Evolutionary conservation across 495 filamentous ascomycete genomes (phyloP), one percentile per base, ranked within the genome.

Genomic region (Cercophora scortea): DNA sequence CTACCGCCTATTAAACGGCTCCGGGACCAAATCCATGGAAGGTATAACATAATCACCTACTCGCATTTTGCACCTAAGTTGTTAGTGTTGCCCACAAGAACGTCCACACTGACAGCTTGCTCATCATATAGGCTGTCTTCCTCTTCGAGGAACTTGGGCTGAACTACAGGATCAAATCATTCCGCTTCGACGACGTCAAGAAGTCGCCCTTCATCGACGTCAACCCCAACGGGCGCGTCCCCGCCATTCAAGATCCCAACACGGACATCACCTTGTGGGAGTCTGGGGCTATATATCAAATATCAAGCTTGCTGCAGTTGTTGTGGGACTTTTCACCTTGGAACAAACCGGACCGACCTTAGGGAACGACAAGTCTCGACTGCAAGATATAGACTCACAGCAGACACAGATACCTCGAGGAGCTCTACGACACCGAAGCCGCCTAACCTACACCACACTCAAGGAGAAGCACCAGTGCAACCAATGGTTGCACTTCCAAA

Each of bases 161-260:
- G n/a, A 70, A 74, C 7, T 84, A 81, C 59, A 64, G 73, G 33
- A 60, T 60, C 40, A 69, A 70, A 16, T 51, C 78, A 41, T 78
- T 91, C 56, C 72, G 81, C 42, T 71, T 79, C 45, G 44, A 61
- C 9, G 72, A 79, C 6, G 59, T 83, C 49, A 89, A 89, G 66
- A 64, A 72, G 39, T 56, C 67, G 25, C 65, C 75, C 1, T 88
- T 67, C 61, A 69, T 64, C 13, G 60, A 69, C 0, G 51, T 84
- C 67, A 88, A 87, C 58, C 83, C 81, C 52, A 88, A 89, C 62
- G 85, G 84, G 39, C 80, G 85, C 0, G 62, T 81, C 4, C 82
- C 76, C 0, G 54, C 67, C 45, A 80, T 88, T 49, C 62, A 84
- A 49, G 86, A 88, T 62, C 76, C 79, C 25, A 88, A 90, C 68